These are phyloP conservation scores for Moniliella sp. DNA, from an alignment of 1,284 basidiomycete genomes.

Conservation along the genomic window DNA sequence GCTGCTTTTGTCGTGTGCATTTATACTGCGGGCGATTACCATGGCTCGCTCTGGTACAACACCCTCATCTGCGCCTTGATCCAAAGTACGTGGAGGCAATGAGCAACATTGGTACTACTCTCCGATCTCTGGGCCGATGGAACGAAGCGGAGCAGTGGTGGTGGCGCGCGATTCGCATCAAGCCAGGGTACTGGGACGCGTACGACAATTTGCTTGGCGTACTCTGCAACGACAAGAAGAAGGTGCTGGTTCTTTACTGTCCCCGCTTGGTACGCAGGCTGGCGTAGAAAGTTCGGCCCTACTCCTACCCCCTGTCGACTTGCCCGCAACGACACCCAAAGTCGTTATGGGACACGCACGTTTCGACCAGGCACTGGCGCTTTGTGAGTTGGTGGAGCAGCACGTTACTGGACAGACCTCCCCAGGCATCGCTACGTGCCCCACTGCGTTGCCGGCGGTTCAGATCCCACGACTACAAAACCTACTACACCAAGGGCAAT, in stretches of 20 bases:
- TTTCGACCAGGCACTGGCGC: slow-evolving; percentile 32
- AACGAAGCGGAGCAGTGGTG: slow-evolving; percentile 38
- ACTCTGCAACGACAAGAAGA: too few species aligned
- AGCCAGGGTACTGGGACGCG: slow-evolving; percentile 37
- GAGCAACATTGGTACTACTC: slow-evolving; percentile 40
- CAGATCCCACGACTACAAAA: slow-evolving; percentile 37
- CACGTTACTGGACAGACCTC: too few species aligned
- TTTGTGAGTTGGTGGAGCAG: slow-evolving; percentile 34
- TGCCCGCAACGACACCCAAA: too few species aligned
- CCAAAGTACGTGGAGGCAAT: slow-evolving; percentile 36
- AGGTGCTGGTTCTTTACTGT: too few species aligned
- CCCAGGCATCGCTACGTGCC: slow-evolving; percentile 19
- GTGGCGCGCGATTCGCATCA: slow-evolving; percentile 37
- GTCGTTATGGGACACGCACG: too few species aligned
- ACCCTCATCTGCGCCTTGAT: slow-evolving; percentile 30
- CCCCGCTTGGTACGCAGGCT: background rate
- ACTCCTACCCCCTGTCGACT: too few species aligned
- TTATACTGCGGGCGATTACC: slow-evolving; percentile 17
- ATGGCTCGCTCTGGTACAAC: slow-evolving; percentile 33
- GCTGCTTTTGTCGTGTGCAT: slow-evolving; percentile 24
- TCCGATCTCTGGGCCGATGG: slow-evolving; percentile 35
- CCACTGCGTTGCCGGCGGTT: slow-evolving; percentile 20
- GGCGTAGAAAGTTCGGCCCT: slow-evolving; percentile 2
- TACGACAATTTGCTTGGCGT: slow-evolving; percentile 37
- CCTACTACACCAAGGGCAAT: slow-evolving; percentile 37